Evolutionary conservation across 1,284 basidiomycete genomes (phyloP).

Genomic region (Rhodotorula mucilaginosa): DNA sequence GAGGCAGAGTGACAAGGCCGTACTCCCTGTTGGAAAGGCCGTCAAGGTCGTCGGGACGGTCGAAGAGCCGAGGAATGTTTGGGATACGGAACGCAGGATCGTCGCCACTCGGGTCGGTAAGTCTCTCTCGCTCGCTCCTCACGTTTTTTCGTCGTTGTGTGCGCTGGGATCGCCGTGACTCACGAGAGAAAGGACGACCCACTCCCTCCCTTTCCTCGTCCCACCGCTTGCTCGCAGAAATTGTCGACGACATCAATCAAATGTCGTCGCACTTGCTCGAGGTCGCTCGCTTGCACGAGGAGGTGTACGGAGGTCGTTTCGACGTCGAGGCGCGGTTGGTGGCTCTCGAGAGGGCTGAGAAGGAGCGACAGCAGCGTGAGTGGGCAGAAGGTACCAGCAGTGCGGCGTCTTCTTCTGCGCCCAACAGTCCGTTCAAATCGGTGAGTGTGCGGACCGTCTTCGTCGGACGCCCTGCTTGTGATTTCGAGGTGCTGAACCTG

Average conservation of each 20-base stretch:
- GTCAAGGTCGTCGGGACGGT: conserved; percentile 13
- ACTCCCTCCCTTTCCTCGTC: too few relatives aligned
- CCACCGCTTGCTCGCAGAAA: not conserved
- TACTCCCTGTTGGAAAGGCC: not conserved
- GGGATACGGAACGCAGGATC: conserved; percentile 3
- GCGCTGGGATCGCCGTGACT: too few relatives aligned
- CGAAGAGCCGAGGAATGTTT: not conserved
- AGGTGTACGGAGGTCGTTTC: conserved; percentile 15
- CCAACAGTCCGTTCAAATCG: not conserved
- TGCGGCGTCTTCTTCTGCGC: not conserved
- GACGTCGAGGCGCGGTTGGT: conserved; percentile 11
- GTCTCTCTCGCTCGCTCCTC: not conserved
- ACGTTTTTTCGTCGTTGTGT: too few relatives aligned
- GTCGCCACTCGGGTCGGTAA: conserved; percentile 17
- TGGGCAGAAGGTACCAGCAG: not conserved
- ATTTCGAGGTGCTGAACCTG: too few relatives aligned
- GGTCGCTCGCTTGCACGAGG: conserved; percentile 11
- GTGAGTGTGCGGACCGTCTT: too few relatives aligned
- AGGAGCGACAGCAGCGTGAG: not conserved
- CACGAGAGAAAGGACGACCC: not conserved
- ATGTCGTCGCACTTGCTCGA: conserved; percentile 4
- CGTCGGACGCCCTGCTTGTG: too few relatives aligned
- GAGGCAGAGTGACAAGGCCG: not conserved
- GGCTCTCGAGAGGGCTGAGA: conserved; percentile 13
- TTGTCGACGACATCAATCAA: not conserved